These are phyloP conservation scores for Ganoderma sp. DNA, from an alignment of 1,284 basidiomycete genomes.

Conservation along the genomic window DNA sequence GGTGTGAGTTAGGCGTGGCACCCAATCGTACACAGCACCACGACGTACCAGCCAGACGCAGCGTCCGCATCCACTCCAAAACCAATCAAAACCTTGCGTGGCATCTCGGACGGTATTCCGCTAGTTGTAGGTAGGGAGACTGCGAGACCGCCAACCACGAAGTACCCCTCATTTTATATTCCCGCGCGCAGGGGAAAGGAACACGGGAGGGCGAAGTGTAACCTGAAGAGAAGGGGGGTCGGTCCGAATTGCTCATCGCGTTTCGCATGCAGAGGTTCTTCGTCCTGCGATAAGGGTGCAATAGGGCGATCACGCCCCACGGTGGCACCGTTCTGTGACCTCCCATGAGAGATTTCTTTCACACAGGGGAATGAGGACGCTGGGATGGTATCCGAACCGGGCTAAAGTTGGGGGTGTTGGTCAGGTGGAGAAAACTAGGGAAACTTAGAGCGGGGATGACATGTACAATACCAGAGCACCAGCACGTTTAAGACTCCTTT, in stretches of 20 bases:
- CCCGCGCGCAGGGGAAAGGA: not conserved
- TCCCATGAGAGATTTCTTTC: not conserved
- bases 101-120: constrained; percentile 28
- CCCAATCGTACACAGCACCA: not conserved
- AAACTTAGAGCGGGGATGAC: not conserved
- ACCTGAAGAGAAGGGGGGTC: not conserved
- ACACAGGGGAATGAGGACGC: not conserved
- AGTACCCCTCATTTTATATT: not conserved
- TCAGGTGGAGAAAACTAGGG: not conserved
- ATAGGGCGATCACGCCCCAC: not conserved
- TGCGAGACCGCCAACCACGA: not conserved
- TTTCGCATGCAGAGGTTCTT: not conserved
- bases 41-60: constrained; percentile 40
- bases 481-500: too few species aligned
- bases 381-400: not conserved
- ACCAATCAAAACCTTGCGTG: constrained; percentile 39
- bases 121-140: not conserved
- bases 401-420: not conserved
- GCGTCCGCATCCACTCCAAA: constrained; percentile 45
- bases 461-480: not conserved
- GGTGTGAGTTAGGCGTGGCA: not conserved
- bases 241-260: not conserved
- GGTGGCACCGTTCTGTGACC: not conserved
- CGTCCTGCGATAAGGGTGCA: not conserved
- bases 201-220: too few species aligned